A percentile compares a stretch with the other conserved stretches of the same genome.
Evolutionary conservation across 2,329 filamentous ascomycete species (phyloP).

Genomic region (Sarocladiaceae sp.): DNA sequence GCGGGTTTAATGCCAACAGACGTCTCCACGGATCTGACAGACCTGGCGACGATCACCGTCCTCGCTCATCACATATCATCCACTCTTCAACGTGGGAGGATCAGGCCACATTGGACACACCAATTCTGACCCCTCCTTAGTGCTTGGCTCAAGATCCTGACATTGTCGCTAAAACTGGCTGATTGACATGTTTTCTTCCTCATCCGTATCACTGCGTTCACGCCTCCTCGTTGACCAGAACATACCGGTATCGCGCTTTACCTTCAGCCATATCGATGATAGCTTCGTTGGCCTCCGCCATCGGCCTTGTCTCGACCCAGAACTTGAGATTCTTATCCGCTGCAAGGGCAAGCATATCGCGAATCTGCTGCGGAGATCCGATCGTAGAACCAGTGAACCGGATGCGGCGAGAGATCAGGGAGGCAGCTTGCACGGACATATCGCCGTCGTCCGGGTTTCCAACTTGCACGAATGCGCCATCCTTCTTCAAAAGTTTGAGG

Average conservation of each 20-base stretch:
- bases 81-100: slow-evolving; percentile 3
- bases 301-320: slow-evolving; percentile 50
- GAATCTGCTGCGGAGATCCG: slow-evolving; percentile 51
- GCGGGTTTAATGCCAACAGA: not conserved
- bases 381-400: slow-evolving; percentile 42
- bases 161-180: not conserved
- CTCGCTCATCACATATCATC: not conserved
- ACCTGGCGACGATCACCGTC: slow-evolving; percentile 6
- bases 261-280: slow-evolving; percentile 54
- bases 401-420: slow-evolving; percentile 51
- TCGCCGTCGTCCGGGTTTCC: slow-evolving; percentile 32
- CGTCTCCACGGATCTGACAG: not conserved
- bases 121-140: not conserved
- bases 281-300: slow-evolving; percentile 52
- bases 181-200: not conserved
- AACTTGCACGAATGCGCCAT: slow-evolving; percentile 62
- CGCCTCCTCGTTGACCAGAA: slow-evolving; percentile 33
- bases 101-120: not conserved
- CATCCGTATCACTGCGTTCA: not conserved
- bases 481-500: slow-evolving; percentile 51
- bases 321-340: slow-evolving; percentile 51
- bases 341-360: slow-evolving; percentile 55
- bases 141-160: slow-evolving; percentile 4
- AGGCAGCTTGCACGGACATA: slow-evolving; percentile 25
- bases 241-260: slow-evolving; percentile 45